A percentile compares a stretch with the other conserved stretches of the same genome.
phyloP scores from a whole-genome alignment of 2,329 filamentous ascomycete species.

The Epichloe uncinata region DNA sequence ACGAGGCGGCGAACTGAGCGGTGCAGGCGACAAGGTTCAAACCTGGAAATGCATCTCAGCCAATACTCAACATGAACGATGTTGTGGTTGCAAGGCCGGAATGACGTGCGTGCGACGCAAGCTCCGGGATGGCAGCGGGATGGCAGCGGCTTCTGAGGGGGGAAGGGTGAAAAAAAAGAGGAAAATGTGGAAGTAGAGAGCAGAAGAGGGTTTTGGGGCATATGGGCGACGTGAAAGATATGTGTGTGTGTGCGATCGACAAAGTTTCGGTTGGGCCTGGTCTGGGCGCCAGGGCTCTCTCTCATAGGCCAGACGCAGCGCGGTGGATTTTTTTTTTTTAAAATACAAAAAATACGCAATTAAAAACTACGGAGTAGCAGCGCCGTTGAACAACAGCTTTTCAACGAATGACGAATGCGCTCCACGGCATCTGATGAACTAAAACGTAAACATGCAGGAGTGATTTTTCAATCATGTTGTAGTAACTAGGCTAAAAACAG shows the following conservation, averaged over 20 bases:
- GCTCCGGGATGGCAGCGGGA: not conserved
- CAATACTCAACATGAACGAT: not conserved
- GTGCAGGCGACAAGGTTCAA: not conserved
- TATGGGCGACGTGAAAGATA: not conserved
- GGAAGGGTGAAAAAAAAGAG: not conserved
- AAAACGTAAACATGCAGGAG: too few relatives aligned
- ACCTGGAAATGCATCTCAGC: not conserved
- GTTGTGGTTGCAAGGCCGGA: not conserved
- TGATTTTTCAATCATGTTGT: too few relatives aligned
- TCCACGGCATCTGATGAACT: too few relatives aligned
- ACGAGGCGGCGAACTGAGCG: not conserved
- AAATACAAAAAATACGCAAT: too few relatives aligned
- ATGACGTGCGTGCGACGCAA: not conserved
- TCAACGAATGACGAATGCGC: too few relatives aligned
- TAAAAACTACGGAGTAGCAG: too few relatives aligned
- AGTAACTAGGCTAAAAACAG: too few relatives aligned
- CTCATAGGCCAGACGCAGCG: not conserved
- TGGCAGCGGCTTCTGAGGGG: not conserved
- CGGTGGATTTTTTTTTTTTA: slow-evolving; percentile 1
- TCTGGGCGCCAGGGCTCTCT: not conserved
- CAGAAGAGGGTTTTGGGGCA: not conserved
- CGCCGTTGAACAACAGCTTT: too few relatives aligned
- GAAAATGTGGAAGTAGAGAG: not conserved
- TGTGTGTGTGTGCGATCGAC: too few relatives aligned
- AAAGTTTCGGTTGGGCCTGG: not conserved